A percentile compares a stretch with the other conserved stretches of the same genome.
Evolutionary conservation across 768 basidiomycete genomes (phyloP).

Genomic region (Amanita thiersii): DNA sequence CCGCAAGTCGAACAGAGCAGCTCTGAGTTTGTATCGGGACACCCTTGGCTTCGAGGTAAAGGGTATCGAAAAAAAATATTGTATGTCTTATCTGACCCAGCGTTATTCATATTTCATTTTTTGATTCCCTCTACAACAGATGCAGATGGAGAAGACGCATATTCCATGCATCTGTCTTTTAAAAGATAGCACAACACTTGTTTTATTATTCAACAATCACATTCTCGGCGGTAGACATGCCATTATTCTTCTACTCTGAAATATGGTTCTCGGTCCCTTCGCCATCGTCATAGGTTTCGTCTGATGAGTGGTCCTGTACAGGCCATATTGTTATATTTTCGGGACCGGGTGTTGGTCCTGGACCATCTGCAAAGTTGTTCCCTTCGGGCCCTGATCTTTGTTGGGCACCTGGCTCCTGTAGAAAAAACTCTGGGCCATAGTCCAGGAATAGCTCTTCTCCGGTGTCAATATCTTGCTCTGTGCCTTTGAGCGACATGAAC

Average conservation of each 20-base stretch:
- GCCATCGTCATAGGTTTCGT: slow-evolving; percentile 7
- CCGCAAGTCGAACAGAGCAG: slow-evolving; percentile 91
- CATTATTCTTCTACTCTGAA: no score
- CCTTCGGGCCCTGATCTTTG: background rate
- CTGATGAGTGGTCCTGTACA: background rate
- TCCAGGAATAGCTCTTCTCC: slow-evolving; percentile 14
- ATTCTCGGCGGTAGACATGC: no score
- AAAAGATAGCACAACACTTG: slow-evolving; percentile 20
- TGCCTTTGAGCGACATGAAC: slow-evolving; percentile 3
- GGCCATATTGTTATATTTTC: background rate
- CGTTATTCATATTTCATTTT: background rate
- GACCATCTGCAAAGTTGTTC: background rate
- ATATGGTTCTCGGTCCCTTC: no score
- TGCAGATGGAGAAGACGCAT: slow-evolving; percentile 93
- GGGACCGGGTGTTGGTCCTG: no score
- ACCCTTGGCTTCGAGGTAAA: slow-evolving; percentile 87
- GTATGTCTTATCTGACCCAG: slow-evolving; percentile 33
- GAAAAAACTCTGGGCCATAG: slow-evolving; percentile 12
- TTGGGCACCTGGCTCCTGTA: background rate
- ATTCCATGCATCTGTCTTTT: slow-evolving; percentile 76
- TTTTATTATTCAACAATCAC: no score
- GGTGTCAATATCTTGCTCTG: slow-evolving; percentile 9
- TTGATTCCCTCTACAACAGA: slow-evolving; percentile 34
- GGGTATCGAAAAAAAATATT: slow-evolving; percentile 87
- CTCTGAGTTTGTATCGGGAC: slow-evolving; percentile 81